Conservation (phyloP, 352 stramenopile species). For the Saprolegnia diclina region DNA sequence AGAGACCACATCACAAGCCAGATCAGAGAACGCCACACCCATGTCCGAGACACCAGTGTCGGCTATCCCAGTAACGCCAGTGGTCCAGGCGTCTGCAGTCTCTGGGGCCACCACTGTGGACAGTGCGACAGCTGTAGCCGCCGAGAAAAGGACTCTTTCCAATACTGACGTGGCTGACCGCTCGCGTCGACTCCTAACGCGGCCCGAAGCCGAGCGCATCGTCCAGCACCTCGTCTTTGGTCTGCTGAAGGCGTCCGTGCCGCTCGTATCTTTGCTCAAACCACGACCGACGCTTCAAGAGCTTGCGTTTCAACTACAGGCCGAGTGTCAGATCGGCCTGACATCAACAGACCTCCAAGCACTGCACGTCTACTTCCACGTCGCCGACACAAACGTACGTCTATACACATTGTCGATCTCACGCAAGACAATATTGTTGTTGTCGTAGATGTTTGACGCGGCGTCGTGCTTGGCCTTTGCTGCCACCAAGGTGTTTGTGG, state of each 20-base stretch:
- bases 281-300: not conserved
- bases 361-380: not conserved
- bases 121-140: too few species aligned
- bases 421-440: not conserved
- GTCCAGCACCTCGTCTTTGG: constrained; percentile 15
- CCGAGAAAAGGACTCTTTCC: too few species aligned
- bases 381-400: not conserved
- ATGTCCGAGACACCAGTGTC: too few species aligned
- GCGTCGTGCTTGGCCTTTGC: not conserved
- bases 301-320: not conserved
- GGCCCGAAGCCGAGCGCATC: not conserved
- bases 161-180: too few species aligned
- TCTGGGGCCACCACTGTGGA: too few species aligned
- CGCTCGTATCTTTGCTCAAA: not conserved
- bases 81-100: too few species aligned
- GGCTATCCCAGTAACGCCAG: too few species aligned
- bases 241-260: not conserved
- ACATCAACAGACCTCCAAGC: not conserved
- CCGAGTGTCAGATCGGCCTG: not conserved
- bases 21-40: too few species aligned
- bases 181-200: not conserved
- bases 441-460: not conserved
- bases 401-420: not conserved
- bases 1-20: too few species aligned
- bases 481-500: constrained; percentile 30